A percentile compares a stretch with the other conserved stretches of the same genome.
Conservation (phyloP, 352 stramenopile genomes). For the Phytophthora rubi region DNA sequence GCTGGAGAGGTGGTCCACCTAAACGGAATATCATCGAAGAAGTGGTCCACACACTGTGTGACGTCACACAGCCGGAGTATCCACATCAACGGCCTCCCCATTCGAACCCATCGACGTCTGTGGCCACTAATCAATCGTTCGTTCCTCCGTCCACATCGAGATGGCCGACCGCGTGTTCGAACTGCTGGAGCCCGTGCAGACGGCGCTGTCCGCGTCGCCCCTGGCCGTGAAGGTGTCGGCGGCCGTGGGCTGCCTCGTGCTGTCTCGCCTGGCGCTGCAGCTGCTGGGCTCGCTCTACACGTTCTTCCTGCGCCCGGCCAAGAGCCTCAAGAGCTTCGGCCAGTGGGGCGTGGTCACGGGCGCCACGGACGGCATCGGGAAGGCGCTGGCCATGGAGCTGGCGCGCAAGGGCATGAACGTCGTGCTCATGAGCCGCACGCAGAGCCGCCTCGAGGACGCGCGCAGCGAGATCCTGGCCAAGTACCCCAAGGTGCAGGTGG, state of each 20-base stretch:
- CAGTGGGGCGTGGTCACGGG: conserved; percentile 98
- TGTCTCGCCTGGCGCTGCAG: conserved; percentile 60
- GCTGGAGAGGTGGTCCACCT: background rate
- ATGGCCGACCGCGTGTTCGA: conserved; percentile 38
- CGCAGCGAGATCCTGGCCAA: conserved; percentile 94
- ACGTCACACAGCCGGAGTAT: conserved; percentile 20
- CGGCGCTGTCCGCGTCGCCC: conserved; percentile 41
- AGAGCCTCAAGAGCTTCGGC: conserved; percentile 95
- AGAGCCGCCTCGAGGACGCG: conserved; percentile 94
- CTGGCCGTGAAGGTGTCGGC: conserved; percentile 52
- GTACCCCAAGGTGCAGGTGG: conserved; percentile 89
- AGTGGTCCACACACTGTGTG: background rate
- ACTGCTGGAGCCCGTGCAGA: conserved; percentile 37
- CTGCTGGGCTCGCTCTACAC: conserved; percentile 63
- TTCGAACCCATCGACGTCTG: conserved; percentile 1
- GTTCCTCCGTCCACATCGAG: background rate
- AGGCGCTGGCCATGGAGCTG: conserved; percentile 93
- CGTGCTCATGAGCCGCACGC: conserved; percentile 97
- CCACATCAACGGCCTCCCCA: background rate
- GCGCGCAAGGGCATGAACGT: conserved; percentile 97
- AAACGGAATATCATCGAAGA: background rate
- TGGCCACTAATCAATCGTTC: conserved; percentile 22
- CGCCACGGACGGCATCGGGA: conserved; percentile 95
- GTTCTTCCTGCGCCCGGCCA: conserved; percentile 94
- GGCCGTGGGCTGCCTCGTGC: conserved; percentile 52